Evolutionary conservation across 352 stramenopile genomes (phyloP).

Genomic region (Phytopythium oedochilum): DNA sequence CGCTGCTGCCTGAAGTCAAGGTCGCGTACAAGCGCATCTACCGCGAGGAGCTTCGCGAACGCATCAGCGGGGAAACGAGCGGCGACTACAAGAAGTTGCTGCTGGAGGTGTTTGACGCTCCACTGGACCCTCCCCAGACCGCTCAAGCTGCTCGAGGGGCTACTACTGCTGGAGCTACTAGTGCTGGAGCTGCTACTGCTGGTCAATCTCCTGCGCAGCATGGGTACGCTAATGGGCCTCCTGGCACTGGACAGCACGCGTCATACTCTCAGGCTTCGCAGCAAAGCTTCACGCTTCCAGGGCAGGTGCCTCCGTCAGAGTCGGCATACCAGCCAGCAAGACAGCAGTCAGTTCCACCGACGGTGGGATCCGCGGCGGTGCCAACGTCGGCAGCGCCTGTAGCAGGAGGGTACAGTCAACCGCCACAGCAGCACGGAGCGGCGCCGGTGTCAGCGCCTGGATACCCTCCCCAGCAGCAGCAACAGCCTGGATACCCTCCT

Average conservation of each 20-base stretch:
- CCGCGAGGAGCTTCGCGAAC: conserved; percentile 51
- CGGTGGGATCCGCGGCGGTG: background rate
- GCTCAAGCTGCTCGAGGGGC: background rate
- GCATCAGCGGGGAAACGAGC: conserved; percentile 53
- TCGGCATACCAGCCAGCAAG: background rate
- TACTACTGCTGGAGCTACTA: background rate
- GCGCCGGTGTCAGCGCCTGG: conserved; percentile 10
- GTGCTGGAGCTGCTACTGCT: background rate
- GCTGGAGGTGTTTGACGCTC: conserved; percentile 65
- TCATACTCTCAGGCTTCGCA: background rate
- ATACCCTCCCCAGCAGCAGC: conserved; percentile 8
- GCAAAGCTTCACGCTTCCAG: background rate
- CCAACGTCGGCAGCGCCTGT: conserved; percentile 3
- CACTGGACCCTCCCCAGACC: conserved; percentile 27
- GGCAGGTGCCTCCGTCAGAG: background rate
- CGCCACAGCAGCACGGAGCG: conserved; percentile 8
- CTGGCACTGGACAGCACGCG: background rate
- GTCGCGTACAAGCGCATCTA: conserved; percentile 51
- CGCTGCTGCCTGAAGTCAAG: conserved; percentile 47
- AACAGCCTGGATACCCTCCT: conserved; percentile 20
- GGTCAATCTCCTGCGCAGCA: conserved; percentile 6
- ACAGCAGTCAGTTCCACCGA: background rate
- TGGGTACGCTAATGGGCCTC: background rate
- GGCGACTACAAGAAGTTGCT: conserved; percentile 61
- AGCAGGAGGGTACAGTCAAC: conserved; percentile 10